These are phyloP conservation scores for Aspergillus steynii DNA, from an alignment of 495 filamentous ascomycete species.

Conservation along the genomic window DNA sequence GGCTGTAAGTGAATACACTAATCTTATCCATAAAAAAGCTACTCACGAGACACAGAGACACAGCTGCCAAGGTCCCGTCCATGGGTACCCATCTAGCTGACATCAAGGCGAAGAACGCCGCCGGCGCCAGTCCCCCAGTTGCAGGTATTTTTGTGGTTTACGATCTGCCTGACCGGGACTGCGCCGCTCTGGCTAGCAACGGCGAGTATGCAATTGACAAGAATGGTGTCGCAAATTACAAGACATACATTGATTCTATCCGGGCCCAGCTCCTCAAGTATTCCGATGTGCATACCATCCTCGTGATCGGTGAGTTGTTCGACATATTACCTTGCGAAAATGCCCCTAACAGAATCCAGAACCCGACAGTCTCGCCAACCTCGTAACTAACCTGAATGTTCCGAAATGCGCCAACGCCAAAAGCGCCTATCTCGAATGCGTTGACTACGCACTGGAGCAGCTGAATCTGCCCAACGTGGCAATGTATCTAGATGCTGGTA, in stretches of 20 bases:
- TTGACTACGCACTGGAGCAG: slow-evolving; percentile 67
- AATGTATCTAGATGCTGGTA: slow-evolving; percentile 80
- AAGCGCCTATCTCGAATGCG: slow-evolving; percentile 64
- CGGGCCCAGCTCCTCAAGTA: slow-evolving; percentile 25
- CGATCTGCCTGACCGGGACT: slow-evolving; percentile 76
- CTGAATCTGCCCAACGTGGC: slow-evolving; percentile 76
- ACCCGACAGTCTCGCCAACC: slow-evolving; percentile 78
- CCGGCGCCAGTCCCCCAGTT: slow-evolving; percentile 49
- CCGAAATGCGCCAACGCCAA: slow-evolving; percentile 63
- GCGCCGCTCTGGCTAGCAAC: slow-evolving; percentile 73
- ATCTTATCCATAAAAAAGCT: background rate
- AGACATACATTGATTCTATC: slow-evolving; percentile 68
- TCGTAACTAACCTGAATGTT: slow-evolving; percentile 71
- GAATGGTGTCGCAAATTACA: slow-evolving; percentile 59
- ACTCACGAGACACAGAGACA: slow-evolving; percentile 40
- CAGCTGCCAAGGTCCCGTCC: slow-evolving; percentile 57
- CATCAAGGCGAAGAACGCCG: slow-evolving; percentile 55
- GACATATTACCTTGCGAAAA: slow-evolving; percentile 21
- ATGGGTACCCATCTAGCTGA: slow-evolving; percentile 57
- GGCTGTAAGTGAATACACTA: slow-evolving; percentile 53
- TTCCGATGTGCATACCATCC: slow-evolving; percentile 32
- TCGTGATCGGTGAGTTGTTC: slow-evolving; percentile 58
- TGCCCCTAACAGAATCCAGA: slow-evolving; percentile 35
- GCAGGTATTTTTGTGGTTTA: slow-evolving; percentile 67
- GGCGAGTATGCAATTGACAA: slow-evolving; percentile 69